These are phyloP conservation scores for Thraustochytrium striatum DNA, from an alignment of 352 stramenopile species.

Conservation along the genomic window DNA sequence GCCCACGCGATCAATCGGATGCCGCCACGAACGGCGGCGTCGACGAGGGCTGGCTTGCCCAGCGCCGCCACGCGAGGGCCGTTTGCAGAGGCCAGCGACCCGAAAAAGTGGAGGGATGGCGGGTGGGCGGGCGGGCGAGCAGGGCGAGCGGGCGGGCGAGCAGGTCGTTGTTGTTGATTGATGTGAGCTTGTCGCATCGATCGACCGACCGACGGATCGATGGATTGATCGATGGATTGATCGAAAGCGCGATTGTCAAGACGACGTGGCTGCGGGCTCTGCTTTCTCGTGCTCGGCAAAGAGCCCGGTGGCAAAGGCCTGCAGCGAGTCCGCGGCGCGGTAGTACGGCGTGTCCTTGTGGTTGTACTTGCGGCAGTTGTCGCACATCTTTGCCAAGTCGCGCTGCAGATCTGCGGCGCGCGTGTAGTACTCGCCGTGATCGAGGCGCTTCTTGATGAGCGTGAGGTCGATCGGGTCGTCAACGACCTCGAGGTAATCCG, in stretches of 20 bases:
- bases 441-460: constrained; percentile 51
- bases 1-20: not conserved
- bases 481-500: constrained; percentile 94
- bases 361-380: constrained; percentile 97
- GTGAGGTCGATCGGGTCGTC: constrained; percentile 78
- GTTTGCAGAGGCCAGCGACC: too few species aligned
- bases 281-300: constrained; percentile 19
- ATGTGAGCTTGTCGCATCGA: not conserved
- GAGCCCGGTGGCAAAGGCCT: constrained; percentile 43
- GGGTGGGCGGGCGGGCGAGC: not conserved
- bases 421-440: constrained; percentile 65
- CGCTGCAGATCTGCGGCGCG: constrained; percentile 81
- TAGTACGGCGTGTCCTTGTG: constrained; percentile 58
- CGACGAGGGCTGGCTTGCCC: too few species aligned
- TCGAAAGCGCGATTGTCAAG: not conserved
- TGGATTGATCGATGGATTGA: not conserved
- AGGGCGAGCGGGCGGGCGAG: not conserved
- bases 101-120: too few species aligned
- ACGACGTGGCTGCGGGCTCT: not conserved
- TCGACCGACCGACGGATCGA: not conserved
- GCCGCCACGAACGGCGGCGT: too few species aligned
- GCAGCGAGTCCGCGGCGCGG: constrained; percentile 27
- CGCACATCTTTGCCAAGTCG: constrained; percentile 92
- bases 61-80: not conserved
- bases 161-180: too few species aligned